Conservation (phyloP, 2,329 filamentous ascomycete genomes). For the Lasiodiplodia hormozganensis region DNA sequence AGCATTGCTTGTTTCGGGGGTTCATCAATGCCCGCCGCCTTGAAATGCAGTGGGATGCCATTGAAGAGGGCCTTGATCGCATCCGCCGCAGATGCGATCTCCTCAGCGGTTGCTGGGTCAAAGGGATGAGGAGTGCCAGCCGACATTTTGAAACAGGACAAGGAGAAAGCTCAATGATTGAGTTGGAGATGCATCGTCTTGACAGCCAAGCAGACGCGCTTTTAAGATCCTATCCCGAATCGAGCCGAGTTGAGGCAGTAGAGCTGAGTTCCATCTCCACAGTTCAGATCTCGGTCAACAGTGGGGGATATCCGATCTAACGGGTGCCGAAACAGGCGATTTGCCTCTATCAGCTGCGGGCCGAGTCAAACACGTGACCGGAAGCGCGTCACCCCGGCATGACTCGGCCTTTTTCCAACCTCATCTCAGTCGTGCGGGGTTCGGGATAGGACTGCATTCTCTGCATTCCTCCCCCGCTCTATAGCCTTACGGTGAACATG, state of each 20-base stretch:
- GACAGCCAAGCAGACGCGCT: not conserved
- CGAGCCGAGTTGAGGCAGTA: not conserved
- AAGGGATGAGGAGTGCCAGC: not conserved
- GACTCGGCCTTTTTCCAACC: not conserved
- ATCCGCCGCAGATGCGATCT: not conserved
- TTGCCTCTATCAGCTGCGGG: not conserved
- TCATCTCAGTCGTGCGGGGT: not conserved
- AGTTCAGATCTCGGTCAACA: not conserved
- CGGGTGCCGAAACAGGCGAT: not conserved
- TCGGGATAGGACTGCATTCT: not conserved
- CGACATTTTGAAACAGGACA: not conserved
- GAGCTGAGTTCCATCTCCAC: not conserved
- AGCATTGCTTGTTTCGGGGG: conserved; percentile 5
- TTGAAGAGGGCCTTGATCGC: not conserved
- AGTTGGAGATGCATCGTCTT: not conserved
- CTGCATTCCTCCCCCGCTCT: no score
- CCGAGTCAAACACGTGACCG: conserved; percentile 8
- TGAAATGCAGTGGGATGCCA: conserved; percentile 1
- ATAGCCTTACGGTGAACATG: not conserved
- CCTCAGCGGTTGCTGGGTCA: not conserved
- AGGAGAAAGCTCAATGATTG: not conserved
- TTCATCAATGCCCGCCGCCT: not conserved
- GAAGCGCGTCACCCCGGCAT: not conserved
- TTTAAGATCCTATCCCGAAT: not conserved
- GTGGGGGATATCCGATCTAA: not conserved